phyloP scores from a whole-genome alignment of 352 stramenopile genomes.

The Phytophthora chlamydospora region DNA sequence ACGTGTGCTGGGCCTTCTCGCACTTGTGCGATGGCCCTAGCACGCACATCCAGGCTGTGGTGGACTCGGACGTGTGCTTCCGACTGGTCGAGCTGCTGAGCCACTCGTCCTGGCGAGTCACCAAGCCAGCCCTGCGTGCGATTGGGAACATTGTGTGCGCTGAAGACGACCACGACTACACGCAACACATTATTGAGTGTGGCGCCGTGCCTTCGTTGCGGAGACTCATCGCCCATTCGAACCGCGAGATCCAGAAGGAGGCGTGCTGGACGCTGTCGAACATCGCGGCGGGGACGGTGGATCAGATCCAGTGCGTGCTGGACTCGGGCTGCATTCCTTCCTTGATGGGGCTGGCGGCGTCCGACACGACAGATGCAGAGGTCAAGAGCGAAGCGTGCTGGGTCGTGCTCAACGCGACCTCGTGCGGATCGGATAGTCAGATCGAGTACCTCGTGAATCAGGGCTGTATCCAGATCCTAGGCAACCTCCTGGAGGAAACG shows the following conservation, averaged over 20 bases:
- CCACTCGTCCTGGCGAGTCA: slow-evolving; percentile 94
- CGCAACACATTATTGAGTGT: slow-evolving; percentile 97
- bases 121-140: slow-evolving; percentile 95
- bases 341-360: slow-evolving; percentile 94
- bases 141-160: slow-evolving; percentile 99
- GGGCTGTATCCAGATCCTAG: slow-evolving; percentile 88
- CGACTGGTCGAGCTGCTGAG: slow-evolving; percentile 94
- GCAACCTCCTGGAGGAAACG: slow-evolving; percentile 94
- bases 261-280: slow-evolving; percentile 97
- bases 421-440: slow-evolving; percentile 96
- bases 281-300: slow-evolving; percentile 96
- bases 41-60: slow-evolving; percentile 96
- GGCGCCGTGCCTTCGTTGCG: slow-evolving; percentile 93
- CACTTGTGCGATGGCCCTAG: slow-evolving; percentile 97
- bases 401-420: slow-evolving; percentile 98
- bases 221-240: slow-evolving; percentile 94
- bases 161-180: slow-evolving; percentile 94
- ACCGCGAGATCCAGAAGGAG: slow-evolving; percentile 99
- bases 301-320: slow-evolving; percentile 98
- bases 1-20: slow-evolving; percentile 96
- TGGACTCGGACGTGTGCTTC: slow-evolving; percentile 89
- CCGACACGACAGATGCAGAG: slow-evolving; percentile 93
- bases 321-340: slow-evolving; percentile 96
- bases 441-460: slow-evolving; percentile 91
- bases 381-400: slow-evolving; percentile 98